Evolutionary conservation across 2,329 filamentous ascomycete species (phyloP), one percentile per base, ranked within the genome.

Genomic region (Penicillium sp.): DNA sequence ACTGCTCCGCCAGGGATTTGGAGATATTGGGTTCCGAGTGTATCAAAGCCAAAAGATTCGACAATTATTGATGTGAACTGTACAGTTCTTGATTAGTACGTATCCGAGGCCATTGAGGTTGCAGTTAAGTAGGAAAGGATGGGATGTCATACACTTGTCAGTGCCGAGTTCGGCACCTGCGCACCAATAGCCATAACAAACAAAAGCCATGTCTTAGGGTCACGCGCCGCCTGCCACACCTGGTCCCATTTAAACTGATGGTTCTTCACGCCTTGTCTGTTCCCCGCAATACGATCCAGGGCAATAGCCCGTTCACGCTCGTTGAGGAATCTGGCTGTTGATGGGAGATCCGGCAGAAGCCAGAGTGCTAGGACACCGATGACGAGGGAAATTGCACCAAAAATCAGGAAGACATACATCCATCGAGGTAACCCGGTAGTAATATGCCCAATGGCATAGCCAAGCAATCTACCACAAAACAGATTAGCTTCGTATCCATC

Each of bases 371-470:
- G 60, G 19, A 80, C 57, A 2, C 77, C 76, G 31, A 71, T 73
- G 1, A 69, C 61, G 2, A 78, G 57, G 14, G 73, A 77, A 48
- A 74, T 62, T 0, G 74, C 64, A 19, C 78, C 78, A 51, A 79
- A 85, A 58, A 87, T 85, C 16, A 86, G 62, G 70, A 85, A 88
- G 21, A 85, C 78, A 57, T 84, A 84, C 78, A 81, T 83, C 82
- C 83, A 85, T 25, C 74, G 69, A 0, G 77, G 72, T 3, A 84
- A 73, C 0, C 78, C 80, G 4, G 78, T 75, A 0, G 72, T 78
- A 62, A 87, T 87, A 64, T 87, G 83, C 1, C 85, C 85, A 10
- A 87, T 78, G 5, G 81, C 85, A 60, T 86, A 86, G 1, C 82
- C 82, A 10, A 86, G 78, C 1, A 85, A 69, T 0, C 66, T 68